Evolutionary conservation across 202 grass and related monocot genomes (phyloP).

Genomic region (Schoenoplectus tabernaemontani): DNA sequence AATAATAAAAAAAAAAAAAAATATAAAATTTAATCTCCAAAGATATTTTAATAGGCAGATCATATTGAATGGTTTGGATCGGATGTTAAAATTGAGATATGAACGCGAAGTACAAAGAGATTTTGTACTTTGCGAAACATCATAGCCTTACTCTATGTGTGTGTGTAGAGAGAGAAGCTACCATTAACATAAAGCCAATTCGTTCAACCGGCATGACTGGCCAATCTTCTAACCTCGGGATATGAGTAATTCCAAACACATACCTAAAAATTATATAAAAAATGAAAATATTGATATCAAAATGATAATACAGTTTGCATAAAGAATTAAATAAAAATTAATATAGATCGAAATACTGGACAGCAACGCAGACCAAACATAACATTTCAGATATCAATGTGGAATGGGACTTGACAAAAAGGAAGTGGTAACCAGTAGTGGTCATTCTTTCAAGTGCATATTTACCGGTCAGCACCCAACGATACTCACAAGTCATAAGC

Average conservation of each 20-base stretch:
- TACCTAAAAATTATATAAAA: slow-evolving; percentile 46
- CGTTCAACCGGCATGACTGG: slow-evolving; percentile 97
- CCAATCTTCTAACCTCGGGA: slow-evolving; percentile 95
- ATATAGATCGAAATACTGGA: background rate
- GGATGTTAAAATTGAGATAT: no score
- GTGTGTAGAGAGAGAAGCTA: no score
- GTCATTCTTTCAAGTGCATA: background rate
- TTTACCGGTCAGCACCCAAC: background rate
- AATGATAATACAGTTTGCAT: background rate
- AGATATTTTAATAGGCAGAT: no score
- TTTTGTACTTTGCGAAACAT: no score
- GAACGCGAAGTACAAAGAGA: no score
- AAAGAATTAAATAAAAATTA: background rate
- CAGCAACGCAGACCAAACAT: background rate
- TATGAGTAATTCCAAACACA: slow-evolving; percentile 86
- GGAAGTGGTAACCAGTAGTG: background rate
- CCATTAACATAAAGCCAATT: slow-evolving; percentile 98
- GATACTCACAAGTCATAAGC: background rate
- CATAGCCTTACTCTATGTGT: no score
- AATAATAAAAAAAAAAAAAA: no score
- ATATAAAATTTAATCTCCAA: no score
- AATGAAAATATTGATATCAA: background rate
- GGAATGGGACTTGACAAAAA: background rate
- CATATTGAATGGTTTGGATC: no score
- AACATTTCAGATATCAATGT: background rate